Base-by-base conservation (phyloP, 495 filamentous ascomycete genomes). In the Chaetomium fimeti region DNA sequence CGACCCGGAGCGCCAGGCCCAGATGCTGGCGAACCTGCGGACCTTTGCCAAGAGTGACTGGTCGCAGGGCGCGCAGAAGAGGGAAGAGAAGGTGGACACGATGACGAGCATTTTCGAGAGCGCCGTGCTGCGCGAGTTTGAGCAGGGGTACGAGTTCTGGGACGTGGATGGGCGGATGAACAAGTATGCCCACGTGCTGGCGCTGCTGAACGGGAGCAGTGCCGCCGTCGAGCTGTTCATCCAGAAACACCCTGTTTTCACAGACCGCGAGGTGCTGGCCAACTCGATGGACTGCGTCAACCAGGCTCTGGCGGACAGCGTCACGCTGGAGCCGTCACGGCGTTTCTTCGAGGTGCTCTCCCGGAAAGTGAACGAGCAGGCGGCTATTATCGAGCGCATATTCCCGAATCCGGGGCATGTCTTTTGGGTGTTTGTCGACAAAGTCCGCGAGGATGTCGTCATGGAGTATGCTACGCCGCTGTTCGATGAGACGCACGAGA, bases 151-250 rank as follows among this genome's bases (percentile, higher is more conserved):
- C 65, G 91, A 95, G 73, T 86, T 85, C n/a, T 88, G 88, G 72
- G 93, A 99, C 76, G 85, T 95, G 58, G 89, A 96, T 68, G 92
- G 90, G 13, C 82, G 86, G 43, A 96, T 97, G 92, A 85, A 84
- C 61, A 85, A 89, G 74, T 98, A 96, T 76, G 91, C 92, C 12
- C 85, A 92, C 65, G 90, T 98, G 25, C 79, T 98, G 24, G 87
- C 86, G 61, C 82, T 84, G 11, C 79, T 98, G 48, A 97, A 97
- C 74, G 92, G 91, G 8, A 92, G 91, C 22, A 79, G 81, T 20
- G 87, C 89, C 2, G 91, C 85, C 11, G 79, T 93, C 43, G 92
- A 98, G 55, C 75, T 90, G 25, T 97, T 95, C 70, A 89, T 97
- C 62, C 88, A 91, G 61, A 92, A 91, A 65, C 91, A 96, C 69